Percentiles rank a stretch among this genome's conserved stretches.
Evolutionary conservation across 768 basidiomycete genomes (phyloP).

Genomic region (Phylloporus arenicola): DNA sequence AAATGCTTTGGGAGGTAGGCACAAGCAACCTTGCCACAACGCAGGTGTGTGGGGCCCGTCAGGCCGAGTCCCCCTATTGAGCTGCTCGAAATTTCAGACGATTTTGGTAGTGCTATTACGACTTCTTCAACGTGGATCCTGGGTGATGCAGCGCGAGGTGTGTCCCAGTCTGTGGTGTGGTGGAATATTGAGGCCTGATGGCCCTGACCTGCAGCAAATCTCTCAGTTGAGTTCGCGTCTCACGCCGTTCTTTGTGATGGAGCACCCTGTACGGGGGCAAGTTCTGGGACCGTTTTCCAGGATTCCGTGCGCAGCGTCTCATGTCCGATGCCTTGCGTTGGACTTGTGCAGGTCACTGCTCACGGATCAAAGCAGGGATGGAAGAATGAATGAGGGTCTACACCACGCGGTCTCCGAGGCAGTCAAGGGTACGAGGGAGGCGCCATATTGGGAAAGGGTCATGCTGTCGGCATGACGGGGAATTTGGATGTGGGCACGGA

Average conservation of each 20-base stretch:
- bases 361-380: constrained; percentile 9
- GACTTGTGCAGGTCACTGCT: constrained; percentile 48
- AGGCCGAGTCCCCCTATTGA: constrained; percentile 1
- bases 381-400: constrained; percentile 15
- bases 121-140: constrained; percentile 50
- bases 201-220: constrained; percentile 38
- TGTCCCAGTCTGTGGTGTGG: constrained; percentile 15
- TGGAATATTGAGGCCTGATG: constrained; percentile 5
- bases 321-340: constrained; percentile 53
- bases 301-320: constrained; percentile 40
- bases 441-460: constrained; percentile 28
- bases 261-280: constrained; percentile 68
- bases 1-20: constrained; percentile 81
- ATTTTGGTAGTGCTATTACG: constrained; percentile 64
- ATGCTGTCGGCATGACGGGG: constrained; percentile 7
- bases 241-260: constrained; percentile 73
- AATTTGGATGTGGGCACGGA: background rate
- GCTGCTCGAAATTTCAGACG: constrained; percentile 29
- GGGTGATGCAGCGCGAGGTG: constrained; percentile 41
- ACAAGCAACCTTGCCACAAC: constrained; percentile 48
- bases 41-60: constrained; percentile 43
- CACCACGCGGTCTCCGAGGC: constrained; percentile 22
- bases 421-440: constrained; percentile 25
- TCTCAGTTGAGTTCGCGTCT: constrained; percentile 53
- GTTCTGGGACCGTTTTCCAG: constrained; percentile 74